These are phyloP conservation scores for Ampelocalamus luodianensis DNA, from an alignment of 176 grass and related monocot genomes.

Conservation along the genomic window DNA sequence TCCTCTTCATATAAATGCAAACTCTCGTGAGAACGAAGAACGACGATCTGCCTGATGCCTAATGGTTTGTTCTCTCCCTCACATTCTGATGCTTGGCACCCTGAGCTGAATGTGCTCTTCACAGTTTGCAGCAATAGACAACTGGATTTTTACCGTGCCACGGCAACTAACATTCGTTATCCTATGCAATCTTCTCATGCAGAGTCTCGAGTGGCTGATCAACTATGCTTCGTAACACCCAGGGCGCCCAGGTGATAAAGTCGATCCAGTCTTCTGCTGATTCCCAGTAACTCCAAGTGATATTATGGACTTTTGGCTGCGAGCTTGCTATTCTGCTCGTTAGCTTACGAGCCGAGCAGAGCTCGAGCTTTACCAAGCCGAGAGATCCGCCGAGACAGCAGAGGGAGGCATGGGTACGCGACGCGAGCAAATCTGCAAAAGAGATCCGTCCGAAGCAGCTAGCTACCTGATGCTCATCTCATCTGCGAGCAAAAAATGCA, in stretches of 20 bases:
- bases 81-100: neutral
- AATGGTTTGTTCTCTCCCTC: slow-evolving; percentile 56
- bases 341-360: no score
- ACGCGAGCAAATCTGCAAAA: no score
- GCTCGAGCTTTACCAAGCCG: no score
- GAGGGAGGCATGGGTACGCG: no score
- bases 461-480: no score
- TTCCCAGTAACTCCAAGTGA: slow-evolving; percentile 24
- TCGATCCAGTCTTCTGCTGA: slow-evolving; percentile 25
- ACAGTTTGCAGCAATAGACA: neutral
- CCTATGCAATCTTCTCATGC: slow-evolving; percentile 32
- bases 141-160: neutral
- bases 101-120: slow-evolving; percentile 36
- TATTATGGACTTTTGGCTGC: no score
- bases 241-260: slow-evolving; percentile 13
- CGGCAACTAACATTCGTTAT: slow-evolving; percentile 6
- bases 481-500: no score
- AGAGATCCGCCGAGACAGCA: no score
- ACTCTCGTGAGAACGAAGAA: slow-evolving; percentile 83
- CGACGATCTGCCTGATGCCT: slow-evolving; percentile 94
- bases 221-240: slow-evolving; percentile 55
- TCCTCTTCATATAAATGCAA: slow-evolving; percentile 50
- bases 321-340: no score
- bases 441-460: no score
- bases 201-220: slow-evolving; percentile 84